Evolutionary conservation across 2,329 filamentous ascomycete genomes (phyloP), one percentile per base, ranked within the genome.

Genomic region (Amylocarpus encephaloides): DNA sequence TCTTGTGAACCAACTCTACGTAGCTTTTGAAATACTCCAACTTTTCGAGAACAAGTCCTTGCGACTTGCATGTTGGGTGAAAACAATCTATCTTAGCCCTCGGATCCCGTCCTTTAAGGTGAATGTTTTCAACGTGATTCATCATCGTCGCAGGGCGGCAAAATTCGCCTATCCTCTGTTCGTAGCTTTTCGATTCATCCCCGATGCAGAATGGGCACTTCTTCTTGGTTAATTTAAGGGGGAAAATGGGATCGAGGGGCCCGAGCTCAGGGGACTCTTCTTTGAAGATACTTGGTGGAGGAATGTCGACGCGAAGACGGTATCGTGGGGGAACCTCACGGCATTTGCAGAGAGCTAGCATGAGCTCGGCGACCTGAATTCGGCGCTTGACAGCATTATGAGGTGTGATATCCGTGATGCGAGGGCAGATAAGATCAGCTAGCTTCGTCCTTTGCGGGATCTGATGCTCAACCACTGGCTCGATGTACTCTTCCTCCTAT

Each of bases 1-100:
- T n/a, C n/a, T n/a, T n/a, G n/a, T n/a, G n/a, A n/a, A n/a, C n/a
- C n/a, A 34, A n/a, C 38, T 53, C 9, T 42, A 57, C 48, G 52
- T 62, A 35, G 33, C 50, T 52, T 47, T 63, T 60, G 43, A 63
- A 62, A 51, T 62, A 30, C 46, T 59, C n/a, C n/a, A 63, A 38
- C 41, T 55, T 44, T 48, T 60, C 26, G 29, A 62, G 51, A 54
- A 59, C 15, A 44, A 58, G 47, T 5, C 51, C 36, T 36, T 55
- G 9, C 43, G 43, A 53, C 50, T 52, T 49, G 15, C 45, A 59
- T 12, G 43, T 48, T 36, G 18, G 46, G 34, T 52, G 42, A 44
- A 5, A 44, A 51, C 33, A 58, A 15, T 48, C 42, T 46, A 56
- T 58, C 26, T 15, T 54, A 32, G 46, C 52, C 19, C 47, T 9